Base-by-base conservation (phyloP, 163 green algal species). In the Scenedesmus sp. region DNA sequence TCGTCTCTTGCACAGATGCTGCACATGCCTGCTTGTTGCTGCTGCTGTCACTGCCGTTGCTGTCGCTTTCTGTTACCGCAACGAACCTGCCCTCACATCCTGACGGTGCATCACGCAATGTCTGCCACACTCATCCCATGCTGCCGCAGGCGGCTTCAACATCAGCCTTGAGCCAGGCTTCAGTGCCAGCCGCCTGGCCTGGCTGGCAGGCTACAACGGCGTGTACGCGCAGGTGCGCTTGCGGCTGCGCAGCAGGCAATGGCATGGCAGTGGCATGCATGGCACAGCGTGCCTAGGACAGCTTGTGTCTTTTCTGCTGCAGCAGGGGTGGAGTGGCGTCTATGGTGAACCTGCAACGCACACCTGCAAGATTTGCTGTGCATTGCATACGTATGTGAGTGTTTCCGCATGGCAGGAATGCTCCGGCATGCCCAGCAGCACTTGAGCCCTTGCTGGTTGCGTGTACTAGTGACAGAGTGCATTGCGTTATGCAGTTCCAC, bases 201-300 rank as follows among this genome's bases (percentile, higher is more conserved):
- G 97, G 93, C 96, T 99, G 90, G 91, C 96, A 13, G 97, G 94
- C 6, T 99, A 98, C 91, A 94, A 94, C 86, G 98, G 97, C 2
- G 95, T 98, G 8, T 96, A 94, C 81, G 97, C 94, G 4, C 88
- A 90, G 90, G 97, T 97, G n/a, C 97, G 98, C 20, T 4, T 79
- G 70, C 23, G 5, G 5, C 12, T 15, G 5, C 5, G 12, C 4
- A 18, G 20, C 64, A 73, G 13, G 6, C 66, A 26, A 18, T 3
- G 13, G 16, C 66, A 34, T 26, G 66, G 66, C 66, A 76, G 62
- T 70, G 10, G 8, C 66, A 4, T 76, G 4, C 62, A 7, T 64
- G 59, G 8, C 9, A 10, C 59, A 64, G 59, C 59, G 8, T 64
- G 59, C 59, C 59, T 64, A 10, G 8, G 1, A 1, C 59, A 64